A percentile compares a stretch with the other conserved stretches of the same genome.
phyloP scores from a whole-genome alignment of 179 eudicot species.

The Camellia oleifera region DNA sequence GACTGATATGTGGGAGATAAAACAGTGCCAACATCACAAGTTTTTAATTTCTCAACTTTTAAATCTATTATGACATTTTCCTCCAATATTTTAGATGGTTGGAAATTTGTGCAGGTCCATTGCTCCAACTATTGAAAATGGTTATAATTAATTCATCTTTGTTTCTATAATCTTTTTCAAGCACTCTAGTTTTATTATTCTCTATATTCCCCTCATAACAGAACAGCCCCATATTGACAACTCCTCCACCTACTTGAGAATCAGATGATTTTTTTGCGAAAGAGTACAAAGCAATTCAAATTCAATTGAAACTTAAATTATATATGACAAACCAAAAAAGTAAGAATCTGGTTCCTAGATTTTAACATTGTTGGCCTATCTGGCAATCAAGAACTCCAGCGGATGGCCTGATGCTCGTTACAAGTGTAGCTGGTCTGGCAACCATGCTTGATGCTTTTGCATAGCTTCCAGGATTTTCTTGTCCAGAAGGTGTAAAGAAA shows the following conservation, averaged over 20 bases:
- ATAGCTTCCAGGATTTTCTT: constrained; percentile 24
- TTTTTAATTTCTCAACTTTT: background rate
- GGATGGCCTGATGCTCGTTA: constrained; percentile 22
- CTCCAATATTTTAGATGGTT: background rate
- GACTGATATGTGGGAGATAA: no score
- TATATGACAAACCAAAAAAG: background rate
- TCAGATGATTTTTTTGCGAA: background rate
- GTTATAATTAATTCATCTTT: background rate
- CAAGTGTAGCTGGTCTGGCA: constrained; percentile 36
- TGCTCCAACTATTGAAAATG: background rate
- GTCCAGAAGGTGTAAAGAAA: constrained; percentile 30
- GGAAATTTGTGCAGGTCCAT: background rate
- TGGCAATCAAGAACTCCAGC: constrained; percentile 35
- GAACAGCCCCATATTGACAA: background rate
- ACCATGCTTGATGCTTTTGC: constrained; percentile 43
- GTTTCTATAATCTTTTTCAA: no score
- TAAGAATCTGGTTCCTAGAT: background rate
- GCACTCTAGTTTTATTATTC: background rate
- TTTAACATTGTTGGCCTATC: constrained; percentile 27
- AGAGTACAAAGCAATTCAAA: background rate
- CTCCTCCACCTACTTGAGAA: background rate
- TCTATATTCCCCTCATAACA: background rate
- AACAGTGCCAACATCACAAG: background rate
- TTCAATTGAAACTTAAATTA: background rate
- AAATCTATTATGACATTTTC: background rate